Percentiles rank a stretch among this genome's conserved stretches.
Conservation (phyloP, 495 filamentous ascomycete genomes). For the Trichodelitschia bisporula region DNA sequence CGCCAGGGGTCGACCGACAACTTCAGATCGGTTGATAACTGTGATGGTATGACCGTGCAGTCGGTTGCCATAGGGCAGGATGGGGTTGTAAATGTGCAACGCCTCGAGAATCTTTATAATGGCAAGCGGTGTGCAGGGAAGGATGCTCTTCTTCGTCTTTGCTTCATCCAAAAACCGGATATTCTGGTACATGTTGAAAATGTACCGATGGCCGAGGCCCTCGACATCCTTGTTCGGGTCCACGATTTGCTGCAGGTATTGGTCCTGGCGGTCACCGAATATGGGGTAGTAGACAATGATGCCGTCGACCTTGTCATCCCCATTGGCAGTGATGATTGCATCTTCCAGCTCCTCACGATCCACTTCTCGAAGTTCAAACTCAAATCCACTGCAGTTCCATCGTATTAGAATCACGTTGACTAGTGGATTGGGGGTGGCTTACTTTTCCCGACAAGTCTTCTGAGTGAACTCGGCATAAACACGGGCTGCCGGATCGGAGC, state of each 20-base stretch:
- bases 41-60: constrained; percentile 80
- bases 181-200: constrained; percentile 99
- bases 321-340: constrained; percentile 57
- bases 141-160: constrained; percentile 63
- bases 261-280: constrained; percentile 68
- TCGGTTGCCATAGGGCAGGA: constrained; percentile 79
- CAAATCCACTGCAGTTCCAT: constrained; percentile 82
- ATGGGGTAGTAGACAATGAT: constrained; percentile 98
- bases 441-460: constrained; percentile 90
- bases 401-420: no score
- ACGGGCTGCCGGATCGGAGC: constrained; percentile 65
- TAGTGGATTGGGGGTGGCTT: no score
- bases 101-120: constrained; percentile 92
- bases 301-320: constrained; percentile 53
- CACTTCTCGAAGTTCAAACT: constrained; percentile 59
- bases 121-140: constrained; percentile 88
- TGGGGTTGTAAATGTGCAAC: constrained; percentile 87
- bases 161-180: constrained; percentile 69
- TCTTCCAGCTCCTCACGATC: constrained; percentile 76
- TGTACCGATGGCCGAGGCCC: constrained; percentile 75
- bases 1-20: constrained; percentile 83
- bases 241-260: constrained; percentile 89
- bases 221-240: constrained; percentile 82
- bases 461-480: constrained; percentile 96
- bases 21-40: constrained; percentile 84